Evolutionary conservation across 2,329 filamentous ascomycete species (phyloP).

Genomic region (Diaporthe vexans): DNA sequence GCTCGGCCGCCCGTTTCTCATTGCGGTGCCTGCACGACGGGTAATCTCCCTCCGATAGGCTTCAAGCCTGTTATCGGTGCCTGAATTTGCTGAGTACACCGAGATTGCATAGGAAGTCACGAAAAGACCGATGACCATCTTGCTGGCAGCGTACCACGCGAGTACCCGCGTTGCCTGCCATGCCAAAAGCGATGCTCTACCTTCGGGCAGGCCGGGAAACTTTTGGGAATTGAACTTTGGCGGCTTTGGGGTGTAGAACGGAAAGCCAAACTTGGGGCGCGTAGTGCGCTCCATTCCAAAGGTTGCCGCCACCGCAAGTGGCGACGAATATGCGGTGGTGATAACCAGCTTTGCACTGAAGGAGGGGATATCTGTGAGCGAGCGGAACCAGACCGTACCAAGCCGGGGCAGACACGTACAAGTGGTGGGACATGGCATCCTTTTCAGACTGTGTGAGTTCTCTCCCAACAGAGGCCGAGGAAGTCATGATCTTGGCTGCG

Average conservation of each 20-base stretch:
- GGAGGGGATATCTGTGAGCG: conserved; percentile 13
- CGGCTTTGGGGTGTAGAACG: conserved; percentile 55
- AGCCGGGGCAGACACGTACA: not conserved
- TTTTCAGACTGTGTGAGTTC: conserved; percentile 48
- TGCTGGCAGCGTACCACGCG: conserved; percentile 50
- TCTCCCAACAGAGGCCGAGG: conserved; percentile 26
- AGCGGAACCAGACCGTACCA: not conserved
- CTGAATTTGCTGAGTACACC: conserved; percentile 23
- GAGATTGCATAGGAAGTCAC: conserved; percentile 50
- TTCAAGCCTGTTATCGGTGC: conserved; percentile 37
- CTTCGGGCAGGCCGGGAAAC: conserved; percentile 51
- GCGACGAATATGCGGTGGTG: conserved; percentile 49
- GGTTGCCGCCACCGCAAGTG: conserved; percentile 46
- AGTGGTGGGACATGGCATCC: conserved; percentile 47
- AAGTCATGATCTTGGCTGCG: conserved; percentile 37
- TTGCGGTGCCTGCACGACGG: not conserved
- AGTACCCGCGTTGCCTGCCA: conserved; percentile 57
- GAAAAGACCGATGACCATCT: conserved; percentile 48
- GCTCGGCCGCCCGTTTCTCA: not conserved
- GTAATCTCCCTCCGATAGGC: conserved; percentile 23
- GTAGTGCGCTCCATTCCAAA: conserved; percentile 48
- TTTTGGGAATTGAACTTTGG: conserved; percentile 48
- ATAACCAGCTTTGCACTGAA: conserved; percentile 46
- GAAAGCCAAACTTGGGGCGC: conserved; percentile 54
- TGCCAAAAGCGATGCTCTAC: conserved; percentile 44